These are phyloP conservation scores for Moesziomyces sp. DNA, from an alignment of 1,284 basidiomycete genomes.

Conservation along the genomic window DNA sequence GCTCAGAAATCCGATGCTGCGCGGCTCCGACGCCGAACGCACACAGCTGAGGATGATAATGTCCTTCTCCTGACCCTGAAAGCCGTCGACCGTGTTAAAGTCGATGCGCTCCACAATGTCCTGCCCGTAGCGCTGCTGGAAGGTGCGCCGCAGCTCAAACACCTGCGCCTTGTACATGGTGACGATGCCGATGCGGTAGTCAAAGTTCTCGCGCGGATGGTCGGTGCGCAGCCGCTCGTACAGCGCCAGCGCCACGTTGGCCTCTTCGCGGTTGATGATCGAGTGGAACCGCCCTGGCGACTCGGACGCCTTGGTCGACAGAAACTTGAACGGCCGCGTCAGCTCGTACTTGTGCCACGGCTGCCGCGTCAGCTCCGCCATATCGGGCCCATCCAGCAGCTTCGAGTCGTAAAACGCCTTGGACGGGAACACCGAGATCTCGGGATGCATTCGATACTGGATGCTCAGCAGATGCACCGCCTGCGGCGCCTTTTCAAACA, in stretches of 20 bases:
- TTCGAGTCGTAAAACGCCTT: slow-evolving; percentile 85
- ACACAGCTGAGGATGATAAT: slow-evolving; percentile 99
- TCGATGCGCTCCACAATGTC: slow-evolving; percentile 78
- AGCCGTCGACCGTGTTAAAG: slow-evolving; percentile 98
- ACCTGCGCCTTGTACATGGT: slow-evolving; percentile 97
- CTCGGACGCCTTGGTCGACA: slow-evolving; percentile 74
- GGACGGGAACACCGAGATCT: slow-evolving; percentile 90
- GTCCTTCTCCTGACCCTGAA: slow-evolving; percentile 99
- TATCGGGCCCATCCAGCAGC: slow-evolving; percentile 86
- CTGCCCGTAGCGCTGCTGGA: slow-evolving; percentile 78
- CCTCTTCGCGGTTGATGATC: slow-evolving; percentile 82
- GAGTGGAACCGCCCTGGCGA: slow-evolving; percentile 74
- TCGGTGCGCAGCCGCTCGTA: slow-evolving; percentile 80
- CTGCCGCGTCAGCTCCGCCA: slow-evolving; percentile 83
- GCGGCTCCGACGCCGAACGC: slow-evolving; percentile 74
- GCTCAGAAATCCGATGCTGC: slow-evolving; percentile 78
- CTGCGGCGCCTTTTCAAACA: slow-evolving; percentile 81
- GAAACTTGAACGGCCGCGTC: slow-evolving; percentile 90
- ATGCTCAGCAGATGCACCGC: slow-evolving; percentile 93
- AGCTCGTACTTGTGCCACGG: slow-evolving; percentile 84
- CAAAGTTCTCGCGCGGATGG: slow-evolving; percentile 73
- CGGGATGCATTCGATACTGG: slow-evolving; percentile 99
- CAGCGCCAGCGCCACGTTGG: slow-evolving; percentile 79
- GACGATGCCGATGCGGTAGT: slow-evolving; percentile 86
- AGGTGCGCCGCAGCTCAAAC: slow-evolving; percentile 78